phyloP scores from a whole-genome alignment of 2,329 filamentous ascomycete genomes.

The Leptographium galeiforme region DNA sequence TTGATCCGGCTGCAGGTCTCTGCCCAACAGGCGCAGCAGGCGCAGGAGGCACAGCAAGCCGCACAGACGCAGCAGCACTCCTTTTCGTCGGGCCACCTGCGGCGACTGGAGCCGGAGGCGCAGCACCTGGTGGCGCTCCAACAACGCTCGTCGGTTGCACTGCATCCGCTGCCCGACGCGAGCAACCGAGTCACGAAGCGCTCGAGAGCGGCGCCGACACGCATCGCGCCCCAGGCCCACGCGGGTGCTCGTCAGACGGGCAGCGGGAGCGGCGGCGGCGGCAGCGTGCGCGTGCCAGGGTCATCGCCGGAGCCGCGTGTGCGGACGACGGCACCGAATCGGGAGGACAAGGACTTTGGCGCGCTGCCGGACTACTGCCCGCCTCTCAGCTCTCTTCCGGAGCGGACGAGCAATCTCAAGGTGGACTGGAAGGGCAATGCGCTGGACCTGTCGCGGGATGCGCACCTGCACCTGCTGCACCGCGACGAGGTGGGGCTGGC shows the following conservation, averaged over 20 bases:
- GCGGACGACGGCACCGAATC: conserved; percentile 47
- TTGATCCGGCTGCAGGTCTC: conserved; percentile 10
- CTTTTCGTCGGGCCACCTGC: background rate
- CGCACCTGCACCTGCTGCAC: conserved; percentile 57
- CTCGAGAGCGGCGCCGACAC: conserved; percentile 12
- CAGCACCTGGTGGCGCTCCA: background rate
- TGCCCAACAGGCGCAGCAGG: conserved; percentile 20
- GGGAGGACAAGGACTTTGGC: conserved; percentile 72
- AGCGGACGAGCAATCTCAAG: conserved; percentile 58
- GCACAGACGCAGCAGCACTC: background rate
- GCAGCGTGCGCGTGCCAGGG: background rate
- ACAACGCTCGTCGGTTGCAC: background rate
- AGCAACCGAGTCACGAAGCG: conserved; percentile 7
- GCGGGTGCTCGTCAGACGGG: conserved; percentile 1
- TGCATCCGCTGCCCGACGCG: background rate
- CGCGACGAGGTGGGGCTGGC: conserved; percentile 66
- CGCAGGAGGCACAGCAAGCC: background rate
- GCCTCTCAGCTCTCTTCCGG: conserved; percentile 49
- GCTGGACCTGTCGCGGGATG: conserved; percentile 62
- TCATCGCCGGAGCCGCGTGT: conserved; percentile 14
- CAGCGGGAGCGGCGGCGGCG: background rate
- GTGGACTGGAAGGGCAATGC: conserved; percentile 77
- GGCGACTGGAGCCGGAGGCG: background rate
- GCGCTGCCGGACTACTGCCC: conserved; percentile 62
- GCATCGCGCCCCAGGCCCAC: conserved; percentile 9